Evolutionary conservation across 192 early-diverging fungal species (phyloP), one percentile per base, ranked within the genome.

Genomic region (Coemansia sp.): DNA sequence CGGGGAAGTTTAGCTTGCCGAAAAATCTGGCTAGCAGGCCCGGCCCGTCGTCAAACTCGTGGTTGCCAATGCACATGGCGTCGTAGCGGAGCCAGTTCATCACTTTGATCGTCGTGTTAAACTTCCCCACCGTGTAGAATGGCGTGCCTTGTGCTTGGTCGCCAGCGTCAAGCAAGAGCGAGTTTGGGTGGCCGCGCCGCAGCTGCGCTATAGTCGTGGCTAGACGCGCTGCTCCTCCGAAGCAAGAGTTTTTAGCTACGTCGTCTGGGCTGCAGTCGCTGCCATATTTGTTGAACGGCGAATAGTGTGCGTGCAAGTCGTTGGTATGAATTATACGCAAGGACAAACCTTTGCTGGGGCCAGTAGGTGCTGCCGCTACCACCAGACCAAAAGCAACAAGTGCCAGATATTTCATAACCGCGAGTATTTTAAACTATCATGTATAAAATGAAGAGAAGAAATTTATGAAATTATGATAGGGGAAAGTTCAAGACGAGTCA

Each of bases 21-120:
- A 87, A 74, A 70, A 87, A 89, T 2, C 53, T 63, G 29, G 73
- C 81, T 21, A 89, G 63, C 64, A 85, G 67, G 9, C 79, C 72
- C 2, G 86, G 84, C 3, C 89, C 89, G 19, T 86, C 81, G 83
- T 93, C 92, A 72, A 90, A 91, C 72, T 93, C 89, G 72, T 91
- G 92, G 68, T 90, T 88, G 29, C 87, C 86, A 21, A 88, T 66
- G 36, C 75, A 68, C 75, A 85, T 80, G 45, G 85, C 81, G 64
- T 90, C 86, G 77, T 91, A 91, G 35, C 77, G 76, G 16, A 93
- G 78, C 35, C 75, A 73, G 73, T 92, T 89, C 86, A 92, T 88
- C 29, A 89, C 74, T 31, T 87, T 69, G 3, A 70, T 67, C 3
- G 74, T 70, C 34, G 68, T 70, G 66, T 75, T 75, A 75, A 85